Evolutionary conservation across 805 yeast genomes (phyloP).

Genomic region (Barnettozyma wickerhamii): DNA sequence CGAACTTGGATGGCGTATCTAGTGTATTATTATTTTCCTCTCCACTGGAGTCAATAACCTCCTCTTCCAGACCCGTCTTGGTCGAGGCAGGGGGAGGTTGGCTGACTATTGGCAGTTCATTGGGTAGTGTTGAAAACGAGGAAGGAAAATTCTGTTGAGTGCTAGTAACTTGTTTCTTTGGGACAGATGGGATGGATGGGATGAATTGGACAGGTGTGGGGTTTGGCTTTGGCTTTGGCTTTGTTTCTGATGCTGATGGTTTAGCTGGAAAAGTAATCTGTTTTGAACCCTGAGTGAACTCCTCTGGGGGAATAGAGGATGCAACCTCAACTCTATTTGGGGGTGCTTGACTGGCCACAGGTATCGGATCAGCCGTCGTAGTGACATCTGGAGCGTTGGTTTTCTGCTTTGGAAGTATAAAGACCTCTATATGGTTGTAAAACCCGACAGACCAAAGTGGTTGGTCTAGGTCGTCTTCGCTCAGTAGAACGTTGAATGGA

Average conservation of each 20-base stretch:
- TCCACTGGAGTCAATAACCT: background rate
- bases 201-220: too few species aligned
- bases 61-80: background rate
- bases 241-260: too few species aligned
- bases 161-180: too few species aligned
- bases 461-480: background rate
- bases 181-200: too few species aligned
- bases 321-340: background rate
- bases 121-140: background rate
- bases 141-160: too few species aligned
- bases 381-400: background rate
- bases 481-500: background rate
- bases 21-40: background rate
- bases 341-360: background rate
- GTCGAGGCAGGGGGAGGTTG: background rate
- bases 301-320: background rate
- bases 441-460: constrained; percentile 5
- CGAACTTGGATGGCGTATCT: background rate
- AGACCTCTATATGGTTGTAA: background rate
- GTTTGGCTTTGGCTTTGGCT: too few species aligned
- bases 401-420: background rate
- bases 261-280: too few species aligned
- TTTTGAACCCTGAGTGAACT: too few species aligned
- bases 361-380: too few species aligned
- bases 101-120: background rate